Conservation (phyloP, 208 protist species). For the Willaertia magna region DNA sequence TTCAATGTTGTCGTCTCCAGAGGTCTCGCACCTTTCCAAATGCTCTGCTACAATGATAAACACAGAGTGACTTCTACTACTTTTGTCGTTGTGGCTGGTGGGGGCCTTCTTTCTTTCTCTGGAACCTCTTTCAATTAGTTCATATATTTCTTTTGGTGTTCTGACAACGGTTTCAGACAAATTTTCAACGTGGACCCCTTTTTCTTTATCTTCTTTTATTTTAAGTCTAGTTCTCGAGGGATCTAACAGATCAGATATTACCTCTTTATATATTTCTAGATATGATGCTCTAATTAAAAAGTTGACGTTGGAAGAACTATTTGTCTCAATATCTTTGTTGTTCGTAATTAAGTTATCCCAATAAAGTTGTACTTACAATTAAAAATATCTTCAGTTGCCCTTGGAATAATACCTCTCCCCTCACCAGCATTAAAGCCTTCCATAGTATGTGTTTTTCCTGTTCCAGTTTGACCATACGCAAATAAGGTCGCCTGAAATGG, state of each 20-base stretch:
- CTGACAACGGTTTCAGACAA: conserved; percentile 70
- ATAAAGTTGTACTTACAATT: conserved; percentile 30
- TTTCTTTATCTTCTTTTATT: conserved; percentile 61
- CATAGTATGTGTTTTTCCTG: conserved; percentile 81
- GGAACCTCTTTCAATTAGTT: conserved; percentile 59
- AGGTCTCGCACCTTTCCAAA: conserved; percentile 6
- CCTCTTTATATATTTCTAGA: conserved; percentile 94
- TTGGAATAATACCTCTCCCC: conserved; percentile 73
- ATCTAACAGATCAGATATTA: conserved; percentile 79
- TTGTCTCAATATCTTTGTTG: conserved; percentile 41
- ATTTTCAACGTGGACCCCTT: conserved; percentile 72
- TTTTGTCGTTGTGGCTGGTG: conserved; percentile 40
- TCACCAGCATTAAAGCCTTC: conserved; percentile 17
- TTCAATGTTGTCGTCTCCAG: conserved; percentile 9
- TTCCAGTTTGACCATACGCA: conserved; percentile 79
- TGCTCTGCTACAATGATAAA: conserved; percentile 41
- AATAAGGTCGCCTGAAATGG: background rate
- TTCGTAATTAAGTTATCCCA: too few species aligned
- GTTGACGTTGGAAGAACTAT: conserved; percentile 56
- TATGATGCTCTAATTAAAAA: conserved; percentile 83
- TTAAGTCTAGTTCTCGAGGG: conserved; percentile 57
- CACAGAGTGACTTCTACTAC: conserved; percentile 37
- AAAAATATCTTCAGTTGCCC: conserved; percentile 77
- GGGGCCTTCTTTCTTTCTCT: conserved; percentile 39
- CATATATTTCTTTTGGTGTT: conserved; percentile 70